Evolutionary conservation across 2,329 filamentous ascomycete genomes (phyloP).

Genomic region (Ophiocordyceps robertsii): DNA sequence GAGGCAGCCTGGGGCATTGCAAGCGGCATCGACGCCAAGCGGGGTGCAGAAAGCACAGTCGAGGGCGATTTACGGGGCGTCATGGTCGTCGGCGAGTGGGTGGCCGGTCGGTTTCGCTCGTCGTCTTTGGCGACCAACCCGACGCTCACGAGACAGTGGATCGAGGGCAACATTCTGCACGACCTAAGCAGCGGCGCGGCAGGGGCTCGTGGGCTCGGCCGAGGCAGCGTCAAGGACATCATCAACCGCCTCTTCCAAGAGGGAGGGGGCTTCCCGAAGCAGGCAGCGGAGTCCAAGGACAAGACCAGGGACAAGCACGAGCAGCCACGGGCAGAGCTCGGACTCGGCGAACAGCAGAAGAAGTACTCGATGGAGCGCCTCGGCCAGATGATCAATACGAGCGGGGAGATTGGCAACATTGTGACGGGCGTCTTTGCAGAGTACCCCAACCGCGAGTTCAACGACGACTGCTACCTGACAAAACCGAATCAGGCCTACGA

Average conservation of each 20-base stretch:
- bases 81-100: conserved; percentile 82
- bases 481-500: conserved; percentile 85
- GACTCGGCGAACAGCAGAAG: conserved; percentile 61
- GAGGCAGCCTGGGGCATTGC: conserved; percentile 74
- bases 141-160: conserved; percentile 59
- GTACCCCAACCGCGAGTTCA: conserved; percentile 79
- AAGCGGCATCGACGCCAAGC: conserved; percentile 54
- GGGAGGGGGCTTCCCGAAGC: conserved; percentile 62
- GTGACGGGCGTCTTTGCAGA: conserved; percentile 72
- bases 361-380: conserved; percentile 59
- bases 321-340: conserved; percentile 46
- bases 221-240: conserved; percentile 61
- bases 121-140: conserved; percentile 23
- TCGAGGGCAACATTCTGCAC: conserved; percentile 57
- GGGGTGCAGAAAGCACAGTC: conserved; percentile 53
- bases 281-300: conserved; percentile 24
- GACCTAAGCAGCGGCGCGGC: conserved; percentile 59
- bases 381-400: conserved; percentile 64
- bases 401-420: conserved; percentile 66
- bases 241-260: conserved; percentile 68
- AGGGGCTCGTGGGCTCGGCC: conserved; percentile 56
- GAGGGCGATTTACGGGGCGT: conserved; percentile 67
- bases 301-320: conserved; percentile 35
- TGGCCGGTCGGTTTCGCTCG: conserved; percentile 55
- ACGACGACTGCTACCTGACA: conserved; percentile 81